Conservation (phyloP, 148 eudicot genomes). For the Fagopyrum tataricum region DNA sequence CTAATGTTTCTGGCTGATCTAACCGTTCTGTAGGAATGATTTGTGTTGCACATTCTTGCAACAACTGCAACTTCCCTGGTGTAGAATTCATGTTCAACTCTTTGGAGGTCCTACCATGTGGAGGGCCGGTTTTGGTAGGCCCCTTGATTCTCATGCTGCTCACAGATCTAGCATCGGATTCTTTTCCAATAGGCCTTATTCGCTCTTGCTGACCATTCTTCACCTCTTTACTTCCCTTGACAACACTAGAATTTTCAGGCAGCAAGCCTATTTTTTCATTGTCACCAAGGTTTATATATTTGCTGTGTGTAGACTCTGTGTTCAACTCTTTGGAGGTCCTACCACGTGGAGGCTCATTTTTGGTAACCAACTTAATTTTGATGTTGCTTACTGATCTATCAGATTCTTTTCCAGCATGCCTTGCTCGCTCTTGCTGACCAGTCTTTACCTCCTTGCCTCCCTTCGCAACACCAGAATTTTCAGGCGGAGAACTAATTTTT, state of each 20-base stretch:
- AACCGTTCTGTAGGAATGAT: background rate
- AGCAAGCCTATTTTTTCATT: constrained; percentile 17
- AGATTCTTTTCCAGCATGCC: constrained; percentile 21
- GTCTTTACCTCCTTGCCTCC: constrained; percentile 11
- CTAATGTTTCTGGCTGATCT: background rate
- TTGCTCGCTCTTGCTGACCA: constrained; percentile 18
- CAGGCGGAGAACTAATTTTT: constrained; percentile 14
- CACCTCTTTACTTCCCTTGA: constrained; percentile 10
- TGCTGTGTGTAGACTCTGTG: background rate
- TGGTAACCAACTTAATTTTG: background rate
- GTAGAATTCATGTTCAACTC: background rate
- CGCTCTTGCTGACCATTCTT: constrained; percentile 19
- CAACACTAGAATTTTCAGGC: constrained; percentile 14
- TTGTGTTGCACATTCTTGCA: background rate
- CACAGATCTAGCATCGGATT: constrained; percentile 4
- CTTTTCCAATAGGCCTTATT: constrained; percentile 22
- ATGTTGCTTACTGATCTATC: constrained; percentile 12
- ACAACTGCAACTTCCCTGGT: background rate
- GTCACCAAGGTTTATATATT: constrained; percentile 14
- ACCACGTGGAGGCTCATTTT: background rate
- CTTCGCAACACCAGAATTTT: constrained; percentile 16
- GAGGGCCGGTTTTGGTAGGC: background rate
- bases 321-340: background rate
- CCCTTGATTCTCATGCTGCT: constrained; percentile 14
- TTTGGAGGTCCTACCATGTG: background rate